phyloP scores from a whole-genome alignment of 2,329 filamentous ascomycete species.

The Hymenoscyphus linearis region DNA sequence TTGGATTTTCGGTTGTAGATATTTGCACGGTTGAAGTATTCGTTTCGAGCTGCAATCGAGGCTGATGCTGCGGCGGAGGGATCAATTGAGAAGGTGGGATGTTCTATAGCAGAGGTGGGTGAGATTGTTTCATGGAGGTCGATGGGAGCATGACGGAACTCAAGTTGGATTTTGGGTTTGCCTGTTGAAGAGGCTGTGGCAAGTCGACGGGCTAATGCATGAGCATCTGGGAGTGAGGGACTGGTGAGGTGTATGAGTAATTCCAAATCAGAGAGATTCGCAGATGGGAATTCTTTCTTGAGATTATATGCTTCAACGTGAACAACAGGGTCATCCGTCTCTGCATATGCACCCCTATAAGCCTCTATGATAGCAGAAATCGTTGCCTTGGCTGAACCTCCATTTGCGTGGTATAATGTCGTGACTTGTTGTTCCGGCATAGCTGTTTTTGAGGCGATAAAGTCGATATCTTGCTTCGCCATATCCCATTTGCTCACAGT shows the following conservation, averaged over 20 bases:
- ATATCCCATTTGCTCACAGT: slow-evolving; percentile 52
- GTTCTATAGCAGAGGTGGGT: slow-evolving; percentile 3
- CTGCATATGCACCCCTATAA: slow-evolving; percentile 25
- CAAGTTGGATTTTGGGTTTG: slow-evolving; percentile 22
- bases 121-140: slow-evolving; percentile 10
- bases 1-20: slow-evolving; percentile 54
- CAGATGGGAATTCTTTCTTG: slow-evolving; percentile 46
- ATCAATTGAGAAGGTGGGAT: slow-evolving; percentile 2
- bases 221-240: slow-evolving; percentile 51
- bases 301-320: slow-evolving; percentile 49
- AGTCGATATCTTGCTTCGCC: slow-evolving; percentile 52
- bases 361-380: slow-evolving; percentile 43
- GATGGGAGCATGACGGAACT: slow-evolving; percentile 28
- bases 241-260: slow-evolving; percentile 52
- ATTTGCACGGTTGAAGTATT: slow-evolving; percentile 52
- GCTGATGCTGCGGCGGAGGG: slow-evolving; percentile 10
- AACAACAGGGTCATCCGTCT: slow-evolving; percentile 41
- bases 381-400: slow-evolving; percentile 49
- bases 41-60: slow-evolving; percentile 20
- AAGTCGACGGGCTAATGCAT: slow-evolving; percentile 54
- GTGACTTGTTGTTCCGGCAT: slow-evolving; percentile 44
- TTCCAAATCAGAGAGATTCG: slow-evolving; percentile 43
- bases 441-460: slow-evolving; percentile 47
- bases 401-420: slow-evolving; percentile 56
- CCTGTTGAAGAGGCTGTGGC: slow-evolving; percentile 24